phyloP scores from a whole-genome alignment of 1,139 yeast genomes.

The Hemisphaericaspora lyxosophila region DNA sequence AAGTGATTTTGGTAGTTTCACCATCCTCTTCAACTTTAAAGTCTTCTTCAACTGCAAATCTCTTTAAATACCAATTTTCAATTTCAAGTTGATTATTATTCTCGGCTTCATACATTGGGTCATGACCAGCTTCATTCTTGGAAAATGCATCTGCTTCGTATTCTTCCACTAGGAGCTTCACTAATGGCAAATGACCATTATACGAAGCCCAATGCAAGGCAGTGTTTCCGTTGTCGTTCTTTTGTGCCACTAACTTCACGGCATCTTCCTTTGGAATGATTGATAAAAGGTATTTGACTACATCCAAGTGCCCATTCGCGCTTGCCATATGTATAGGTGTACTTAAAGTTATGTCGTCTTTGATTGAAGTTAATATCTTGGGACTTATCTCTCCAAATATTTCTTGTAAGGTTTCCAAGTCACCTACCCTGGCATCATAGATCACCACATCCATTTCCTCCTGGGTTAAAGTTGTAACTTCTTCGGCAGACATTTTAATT shows the following conservation, averaged over 20 bases:
- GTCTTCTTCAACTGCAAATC: constrained; percentile 68
- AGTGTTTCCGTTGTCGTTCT: constrained; percentile 84
- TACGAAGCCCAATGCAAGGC: constrained; percentile 95
- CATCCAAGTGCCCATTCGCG: constrained; percentile 86
- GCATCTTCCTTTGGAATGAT: constrained; percentile 48
- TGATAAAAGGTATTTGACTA: constrained; percentile 59
- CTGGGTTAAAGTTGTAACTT: constrained; percentile 31
- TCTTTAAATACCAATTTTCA: constrained; percentile 70
- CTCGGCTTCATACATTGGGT: constrained; percentile 87
- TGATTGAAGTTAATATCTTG: constrained; percentile 46
- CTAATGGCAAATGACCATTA: constrained; percentile 78
- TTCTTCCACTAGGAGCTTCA: constrained; percentile 66
- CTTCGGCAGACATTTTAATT: constrained; percentile 6
- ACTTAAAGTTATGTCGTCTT: constrained; percentile 62
- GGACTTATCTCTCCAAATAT: constrained; percentile 66
- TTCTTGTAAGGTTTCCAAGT: constrained; percentile 67
- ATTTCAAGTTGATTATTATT: constrained; percentile 62
- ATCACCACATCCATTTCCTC: constrained; percentile 83
- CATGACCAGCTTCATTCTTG: constrained; percentile 75
- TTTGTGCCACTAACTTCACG: constrained; percentile 47
- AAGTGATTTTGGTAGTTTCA: constrained; percentile 47
- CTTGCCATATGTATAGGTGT: constrained; percentile 94
- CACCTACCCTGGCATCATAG: constrained; percentile 85
- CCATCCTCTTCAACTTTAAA: constrained; percentile 43
- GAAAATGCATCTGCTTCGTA: constrained; percentile 79